phyloP scores from a whole-genome alignment of 1,139 yeast genomes.

The Lodderomyces orthopsilosis region DNA sequence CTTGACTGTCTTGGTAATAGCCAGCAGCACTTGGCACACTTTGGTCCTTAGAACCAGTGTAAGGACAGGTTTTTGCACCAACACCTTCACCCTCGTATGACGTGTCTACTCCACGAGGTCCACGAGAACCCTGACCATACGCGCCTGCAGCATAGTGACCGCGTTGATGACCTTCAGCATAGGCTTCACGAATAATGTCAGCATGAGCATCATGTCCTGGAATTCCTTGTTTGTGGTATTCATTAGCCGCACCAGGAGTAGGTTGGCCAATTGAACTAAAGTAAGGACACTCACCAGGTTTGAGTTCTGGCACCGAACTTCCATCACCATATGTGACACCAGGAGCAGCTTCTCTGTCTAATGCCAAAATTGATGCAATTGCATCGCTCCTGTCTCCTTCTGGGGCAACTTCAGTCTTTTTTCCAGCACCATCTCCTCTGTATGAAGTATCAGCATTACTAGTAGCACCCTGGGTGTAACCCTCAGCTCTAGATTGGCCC shows the following conservation, averaged over 20 bases:
- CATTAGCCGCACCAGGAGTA: constrained; percentile 1
- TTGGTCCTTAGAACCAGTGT: background rate
- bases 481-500: constrained; percentile 16
- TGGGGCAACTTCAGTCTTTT: constrained; percentile 3
- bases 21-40: background rate
- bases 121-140: constrained; percentile 9
- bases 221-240: constrained; percentile 2
- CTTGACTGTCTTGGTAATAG: background rate
- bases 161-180: background rate
- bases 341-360: constrained; percentile 12
- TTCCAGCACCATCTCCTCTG: constrained; percentile 7
- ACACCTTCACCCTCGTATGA: constrained; percentile 3
- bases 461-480: constrained; percentile 12
- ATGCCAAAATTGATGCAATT: constrained; percentile 9
- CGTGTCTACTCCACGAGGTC: background rate
- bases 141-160: constrained; percentile 14
- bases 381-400: constrained; percentile 2
- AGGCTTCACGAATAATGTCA: background rate
- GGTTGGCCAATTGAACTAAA: background rate
- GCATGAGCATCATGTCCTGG: background rate
- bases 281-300: constrained; percentile 1
- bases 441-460: constrained; percentile 7
- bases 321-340: constrained; percentile 13
- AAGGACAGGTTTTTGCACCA: constrained; percentile 3
- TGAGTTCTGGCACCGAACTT: background rate